These are phyloP conservation scores for Diaporthe sp. DNA, from an alignment of 2,329 filamentous ascomycete species.

Conservation along the genomic window DNA sequence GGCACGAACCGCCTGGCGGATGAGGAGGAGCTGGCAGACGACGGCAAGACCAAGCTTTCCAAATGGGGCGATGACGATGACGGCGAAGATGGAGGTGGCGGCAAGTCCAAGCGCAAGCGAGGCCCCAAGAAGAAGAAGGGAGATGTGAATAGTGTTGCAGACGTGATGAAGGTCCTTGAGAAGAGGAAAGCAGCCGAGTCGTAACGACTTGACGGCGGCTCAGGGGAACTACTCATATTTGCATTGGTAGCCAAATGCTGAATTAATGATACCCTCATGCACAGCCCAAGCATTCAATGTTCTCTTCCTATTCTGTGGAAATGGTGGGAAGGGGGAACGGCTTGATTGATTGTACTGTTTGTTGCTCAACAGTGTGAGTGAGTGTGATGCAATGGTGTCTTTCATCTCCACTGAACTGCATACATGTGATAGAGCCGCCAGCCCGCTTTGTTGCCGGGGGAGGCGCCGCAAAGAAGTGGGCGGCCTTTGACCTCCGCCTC, in stretches of 20 bases:
- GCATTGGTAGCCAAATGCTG: not conserved
- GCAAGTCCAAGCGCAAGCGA: slow-evolving; percentile 74
- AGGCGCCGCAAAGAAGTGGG: slow-evolving; percentile 25
- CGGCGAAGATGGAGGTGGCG: slow-evolving; percentile 60
- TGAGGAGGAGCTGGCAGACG: slow-evolving; percentile 82
- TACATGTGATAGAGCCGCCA: slow-evolving; percentile 5
- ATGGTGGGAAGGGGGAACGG: too few relatives aligned
- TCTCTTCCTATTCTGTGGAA: too few relatives aligned
- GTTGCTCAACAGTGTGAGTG: not conserved
- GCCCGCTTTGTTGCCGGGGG: slow-evolving; percentile 25
- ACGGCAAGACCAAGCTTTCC: slow-evolving; percentile 74
- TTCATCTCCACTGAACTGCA: not conserved
- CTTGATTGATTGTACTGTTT: not conserved
- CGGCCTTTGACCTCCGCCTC: slow-evolving; percentile 20
- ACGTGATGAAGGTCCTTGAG: slow-evolving; percentile 86
- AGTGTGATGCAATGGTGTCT: not conserved
- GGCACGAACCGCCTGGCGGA: slow-evolving; percentile 89
- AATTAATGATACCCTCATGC: slow-evolving; percentile 25
- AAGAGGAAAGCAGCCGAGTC: slow-evolving; percentile 57
- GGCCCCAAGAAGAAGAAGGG: slow-evolving; percentile 82
- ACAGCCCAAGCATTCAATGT: not conserved
- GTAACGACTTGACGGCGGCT: slow-evolving; percentile 6
- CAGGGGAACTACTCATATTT: not conserved
- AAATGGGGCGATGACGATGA: slow-evolving; percentile 70
- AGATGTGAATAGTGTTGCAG: slow-evolving; percentile 81